These are phyloP conservation scores for Toxoplasma gondii DNA, from an alignment of 169 alveolate species.

Conservation along the genomic window DNA sequence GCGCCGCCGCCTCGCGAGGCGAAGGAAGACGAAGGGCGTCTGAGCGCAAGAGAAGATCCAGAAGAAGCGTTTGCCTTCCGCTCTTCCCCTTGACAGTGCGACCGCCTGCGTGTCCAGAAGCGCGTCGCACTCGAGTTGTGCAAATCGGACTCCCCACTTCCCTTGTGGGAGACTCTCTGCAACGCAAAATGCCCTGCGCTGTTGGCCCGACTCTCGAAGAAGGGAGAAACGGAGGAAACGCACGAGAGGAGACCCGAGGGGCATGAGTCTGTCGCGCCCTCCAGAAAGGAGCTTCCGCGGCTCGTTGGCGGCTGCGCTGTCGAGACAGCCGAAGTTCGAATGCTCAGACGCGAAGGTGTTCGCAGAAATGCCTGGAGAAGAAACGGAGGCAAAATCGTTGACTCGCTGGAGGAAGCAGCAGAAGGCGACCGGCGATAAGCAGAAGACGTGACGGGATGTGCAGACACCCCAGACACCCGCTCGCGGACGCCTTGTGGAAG, in stretches of 20 bases:
- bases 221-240: background rate
- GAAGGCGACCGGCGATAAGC: background rate
- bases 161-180: too few relatives aligned
- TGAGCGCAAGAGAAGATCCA: too few relatives aligned
- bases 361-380: background rate
- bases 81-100: background rate
- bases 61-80: background rate
- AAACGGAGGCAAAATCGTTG: background rate
- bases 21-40: too few relatives aligned
- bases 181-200: background rate
- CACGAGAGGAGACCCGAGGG: background rate
- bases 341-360: background rate
- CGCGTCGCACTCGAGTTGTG: background rate
- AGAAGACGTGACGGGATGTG: background rate
- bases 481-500: too few relatives aligned
- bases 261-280: background rate
- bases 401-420: background rate
- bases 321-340: background rate
- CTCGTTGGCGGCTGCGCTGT: background rate
- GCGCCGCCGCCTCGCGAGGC: too few relatives aligned
- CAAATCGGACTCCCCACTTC: background rate
- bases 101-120: background rate
- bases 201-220: background rate
- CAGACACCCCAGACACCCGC: too few relatives aligned
- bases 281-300: background rate